Base-by-base conservation (phyloP, 768 basidiomycete species). In the Psilocybe azurescens region DNA sequence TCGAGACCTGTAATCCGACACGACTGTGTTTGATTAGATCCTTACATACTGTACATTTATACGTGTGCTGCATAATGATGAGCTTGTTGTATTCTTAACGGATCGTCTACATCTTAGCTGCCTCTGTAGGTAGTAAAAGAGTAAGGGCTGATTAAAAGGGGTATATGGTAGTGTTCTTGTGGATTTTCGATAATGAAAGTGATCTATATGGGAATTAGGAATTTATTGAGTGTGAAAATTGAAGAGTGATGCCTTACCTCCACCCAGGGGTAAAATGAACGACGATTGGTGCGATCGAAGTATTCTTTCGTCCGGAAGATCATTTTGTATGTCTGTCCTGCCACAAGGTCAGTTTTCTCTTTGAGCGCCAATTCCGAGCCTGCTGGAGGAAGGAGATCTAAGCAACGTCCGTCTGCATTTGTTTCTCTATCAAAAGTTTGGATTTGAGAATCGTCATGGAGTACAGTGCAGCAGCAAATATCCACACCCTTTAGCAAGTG, bases 51-150 rank as follows among this genome's bases (percentile, higher is more conserved):
- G 62, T 70, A 67, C 63, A 66, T 62, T 61, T 62, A 64, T 70
- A 68, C 62, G 67, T 59, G 62, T 55, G 63, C 67, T 74, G 56
- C 62, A 65, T 72, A 71, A 71, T 66, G 53, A 65, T 49, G 57
- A 30, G 57, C 54, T 54, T 49, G 53, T 65, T 64, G 67, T 72
- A 66, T 59, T 64, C 55, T 67, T 60, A 58, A 64, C 60, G 48
- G 46, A 60, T 56, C 47, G 48, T 44, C 20, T 18, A n/a, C 32
- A 38, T 61, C 56, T 61, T 68, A 94, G 74, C 93, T 96, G n/a
- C 95, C 95, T 64, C 94, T 81, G 72, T 97, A 97, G 5, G 95
- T 96, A 13, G 95, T 95, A 73, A 88, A 97, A 3, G 91, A 91
- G 75, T 89, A 94, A 4, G 95, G 94, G 72, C 93, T 96, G 70